Evolutionary conservation across 805 yeast genomes (phyloP).

Genomic region (Blastobotrys robertii): DNA sequence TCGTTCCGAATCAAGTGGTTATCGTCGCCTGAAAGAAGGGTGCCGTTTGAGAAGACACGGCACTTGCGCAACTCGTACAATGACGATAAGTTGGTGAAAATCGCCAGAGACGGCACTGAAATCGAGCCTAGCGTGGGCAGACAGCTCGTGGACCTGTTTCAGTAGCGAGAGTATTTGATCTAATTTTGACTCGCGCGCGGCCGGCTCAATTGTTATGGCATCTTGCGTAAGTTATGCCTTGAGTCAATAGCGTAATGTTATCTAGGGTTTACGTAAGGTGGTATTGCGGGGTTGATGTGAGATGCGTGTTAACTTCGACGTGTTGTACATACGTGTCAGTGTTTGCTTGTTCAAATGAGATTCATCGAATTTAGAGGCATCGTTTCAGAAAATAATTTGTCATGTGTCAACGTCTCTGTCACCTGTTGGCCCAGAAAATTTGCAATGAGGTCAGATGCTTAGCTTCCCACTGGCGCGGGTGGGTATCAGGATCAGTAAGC

Average conservation of each 20-base stretch:
- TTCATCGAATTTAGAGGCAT: no score
- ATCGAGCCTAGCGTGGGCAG: slow-evolving; percentile 29
- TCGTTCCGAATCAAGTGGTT: slow-evolving; percentile 32
- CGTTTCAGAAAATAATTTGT: no score
- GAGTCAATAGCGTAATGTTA: background rate
- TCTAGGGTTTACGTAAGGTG: background rate
- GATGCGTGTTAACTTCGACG: no score
- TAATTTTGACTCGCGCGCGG: background rate
- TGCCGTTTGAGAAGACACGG: slow-evolving; percentile 24
- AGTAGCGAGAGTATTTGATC: background rate
- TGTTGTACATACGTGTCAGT: no score
- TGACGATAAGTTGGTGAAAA: slow-evolving; percentile 30
- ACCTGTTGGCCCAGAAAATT: no score
- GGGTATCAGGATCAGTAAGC: no score
- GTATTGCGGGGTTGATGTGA: background rate
- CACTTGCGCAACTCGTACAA: slow-evolving; percentile 29
- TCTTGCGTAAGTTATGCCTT: background rate
- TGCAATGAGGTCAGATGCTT: no score
- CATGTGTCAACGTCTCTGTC: no score
- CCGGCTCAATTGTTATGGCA: background rate
- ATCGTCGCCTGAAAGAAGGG: slow-evolving; percentile 14
- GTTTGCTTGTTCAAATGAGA: no score
- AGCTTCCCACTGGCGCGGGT: no score
- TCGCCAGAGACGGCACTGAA: slow-evolving; percentile 37
- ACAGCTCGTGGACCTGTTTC: slow-evolving; percentile 23